Base-by-base conservation (phyloP, 768 basidiomycete genomes). In the Cystofilobasidium bisporidii region DNA sequence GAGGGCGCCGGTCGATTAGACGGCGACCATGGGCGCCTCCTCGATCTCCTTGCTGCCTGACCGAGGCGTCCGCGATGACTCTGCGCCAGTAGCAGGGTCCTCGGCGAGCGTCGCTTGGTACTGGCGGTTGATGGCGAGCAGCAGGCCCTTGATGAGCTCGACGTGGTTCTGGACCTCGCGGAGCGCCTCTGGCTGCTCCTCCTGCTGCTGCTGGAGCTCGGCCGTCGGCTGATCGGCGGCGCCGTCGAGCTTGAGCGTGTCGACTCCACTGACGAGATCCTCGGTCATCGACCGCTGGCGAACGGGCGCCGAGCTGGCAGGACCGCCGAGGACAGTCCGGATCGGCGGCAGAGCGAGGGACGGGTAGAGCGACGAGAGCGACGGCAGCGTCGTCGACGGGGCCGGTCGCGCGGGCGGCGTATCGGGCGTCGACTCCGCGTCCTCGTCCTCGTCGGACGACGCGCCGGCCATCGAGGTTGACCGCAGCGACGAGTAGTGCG, bases 131-230 rank as follows among this genome's bases (percentile, higher is more conserved):
- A 68, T 61, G 11, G 53, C 61, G 36, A 68, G 24, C 17, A 68
- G 43, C 20, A 68, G 41, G 28, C 50, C 61, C 56, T 68, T 68
- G 55, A 68, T 56, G 36, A 68, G 61, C 61, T 68, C 67, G 24
- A 68, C 41, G 55, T 68, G 61, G 11, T 43, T 43, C 28, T 55
- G 60, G 6, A 61, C 61, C n/a, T 68, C 55, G 33, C 32, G 30
- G 14, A 6, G 24, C 40, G 22, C 53, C 56, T 36, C 17, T 2
- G 24, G 26, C 20, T n/a, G n/a, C n/a, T n/a, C n/a, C n/a, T n/a
- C n/a, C 3, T 26, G 36, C 14, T 20, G 43, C 3, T 20, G 36
- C 36, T 12, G 36, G 36, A 12, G 36, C 36, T 6, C 33, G 22
- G 22, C 11, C 53, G 53, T 53, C 26, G 40, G 43, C 26, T 32